These are phyloP conservation scores for Arabidopsis thaliana DNA, from an alignment of 345 rosid species.

Conservation along the genomic window TAIR10.1 NC_003070.9:2924501-2925000, in stretches of 20 bases:
- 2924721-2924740: constrained; percentile 68
- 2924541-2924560: constrained; percentile 69
- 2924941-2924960: constrained; percentile 66
- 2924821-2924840: constrained; percentile 56
- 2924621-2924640: constrained; percentile 3
- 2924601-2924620: not conserved
- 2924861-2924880: constrained; percentile 48
- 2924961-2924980: constrained; percentile 61
- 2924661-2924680: constrained; percentile 70
- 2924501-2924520: constrained; percentile 73
- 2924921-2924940: constrained; percentile 69
- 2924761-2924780: constrained; percentile 58
- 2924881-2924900: constrained; percentile 45
- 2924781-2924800: constrained; percentile 45
- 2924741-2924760: constrained; percentile 58
- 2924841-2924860: constrained; percentile 55
- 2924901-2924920: constrained; percentile 49
- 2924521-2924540: constrained; percentile 66
- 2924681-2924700: constrained; percentile 63
- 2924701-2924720: constrained; percentile 58
- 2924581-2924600: constrained; percentile 11
- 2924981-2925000: constrained; percentile 76
- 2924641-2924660: constrained; percentile 43
- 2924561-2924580: constrained; percentile 11
- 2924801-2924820: constrained; percentile 60